Percentiles rank a stretch among this genome's conserved stretches.
phyloP scores from a whole-genome alignment of 805 yeast species.

The Isabelozyma rhagii region DNA sequence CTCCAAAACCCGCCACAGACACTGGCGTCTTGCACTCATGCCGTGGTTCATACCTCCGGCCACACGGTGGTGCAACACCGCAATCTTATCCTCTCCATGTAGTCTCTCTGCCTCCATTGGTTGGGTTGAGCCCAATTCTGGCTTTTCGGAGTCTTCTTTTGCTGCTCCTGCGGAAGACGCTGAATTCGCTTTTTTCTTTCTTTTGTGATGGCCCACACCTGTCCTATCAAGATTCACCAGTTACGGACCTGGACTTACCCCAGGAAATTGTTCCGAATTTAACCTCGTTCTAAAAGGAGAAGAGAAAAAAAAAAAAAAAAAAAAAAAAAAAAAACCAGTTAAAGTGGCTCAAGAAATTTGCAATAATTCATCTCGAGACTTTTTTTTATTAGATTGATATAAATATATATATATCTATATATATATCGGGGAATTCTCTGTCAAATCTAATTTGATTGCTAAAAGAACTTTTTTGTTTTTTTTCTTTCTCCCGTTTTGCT shows the following conservation, averaged over 20 bases:
- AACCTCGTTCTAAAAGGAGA: constrained; percentile 1
- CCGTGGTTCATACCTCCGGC: too few relatives aligned
- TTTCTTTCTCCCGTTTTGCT: not conserved
- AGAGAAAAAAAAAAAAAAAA: constrained; percentile 1
- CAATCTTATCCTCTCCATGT: too few relatives aligned
- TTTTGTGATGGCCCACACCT: constrained; percentile 1
- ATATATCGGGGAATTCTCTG: not conserved
- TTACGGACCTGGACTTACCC: constrained; percentile 4
- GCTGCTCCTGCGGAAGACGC: not conserved
- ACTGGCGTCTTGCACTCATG: too few relatives aligned
- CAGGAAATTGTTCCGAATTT: constrained; percentile 9
- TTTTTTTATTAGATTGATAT: too few relatives aligned
- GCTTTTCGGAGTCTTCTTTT: not conserved
- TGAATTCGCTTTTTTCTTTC: not conserved
- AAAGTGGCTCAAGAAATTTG: not conserved
- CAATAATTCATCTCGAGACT: not conserved
- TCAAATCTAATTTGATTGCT: not conserved
- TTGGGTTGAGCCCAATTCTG: not conserved
- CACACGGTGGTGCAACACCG: too few relatives aligned
- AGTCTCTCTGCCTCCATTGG: not conserved
- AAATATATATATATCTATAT: too few relatives aligned
- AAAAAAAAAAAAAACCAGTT: constrained; percentile 1
- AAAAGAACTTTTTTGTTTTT: not conserved
- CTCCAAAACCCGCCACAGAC: not conserved
- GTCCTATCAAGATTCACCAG: constrained; percentile 4